Evolutionary conservation across 2,329 filamentous ascomycete species (phyloP).

Genomic region (Colletotrichum paranaense): DNA sequence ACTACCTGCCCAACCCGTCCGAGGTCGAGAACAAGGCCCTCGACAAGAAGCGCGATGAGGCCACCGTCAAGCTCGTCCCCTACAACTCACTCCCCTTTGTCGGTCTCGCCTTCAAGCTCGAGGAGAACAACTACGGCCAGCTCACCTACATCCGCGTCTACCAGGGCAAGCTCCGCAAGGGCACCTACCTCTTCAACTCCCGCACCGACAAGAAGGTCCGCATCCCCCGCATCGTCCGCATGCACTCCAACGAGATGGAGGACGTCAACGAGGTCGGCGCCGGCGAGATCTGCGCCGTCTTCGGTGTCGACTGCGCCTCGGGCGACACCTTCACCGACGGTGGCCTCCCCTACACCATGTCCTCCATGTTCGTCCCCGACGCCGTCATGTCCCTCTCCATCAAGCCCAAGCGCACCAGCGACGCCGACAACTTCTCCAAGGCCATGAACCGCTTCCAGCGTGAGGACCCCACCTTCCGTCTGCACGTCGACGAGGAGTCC

Average conservation of each 20-base stretch:
- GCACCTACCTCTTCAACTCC: conserved; percentile 91
- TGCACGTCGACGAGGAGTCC: conserved; percentile 90
- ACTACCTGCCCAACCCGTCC: conserved; percentile 92
- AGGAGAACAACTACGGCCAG: conserved; percentile 98
- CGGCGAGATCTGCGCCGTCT: conserved; percentile 98
- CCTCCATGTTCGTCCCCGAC: conserved; percentile 97
- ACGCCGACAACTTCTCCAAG: conserved; percentile 95
- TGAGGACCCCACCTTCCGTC: conserved; percentile 97
- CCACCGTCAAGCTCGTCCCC: conserved; percentile 86
- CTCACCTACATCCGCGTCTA: conserved; percentile 99
- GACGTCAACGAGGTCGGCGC: conserved; percentile 92
- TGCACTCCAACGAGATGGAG: conserved; percentile 99
- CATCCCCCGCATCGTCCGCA: conserved; percentile 95
- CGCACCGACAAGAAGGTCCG: conserved; percentile 96
- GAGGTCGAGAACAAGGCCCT: conserved; percentile 92
- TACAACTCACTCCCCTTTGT: conserved; percentile 96
- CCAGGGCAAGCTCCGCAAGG: conserved; percentile 90
- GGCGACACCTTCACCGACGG: conserved; percentile 99
- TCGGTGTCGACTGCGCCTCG: conserved; percentile 96
- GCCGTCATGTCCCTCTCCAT: conserved; percentile 98
- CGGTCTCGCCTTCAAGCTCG: conserved; percentile 96
- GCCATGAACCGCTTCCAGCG: conserved; percentile 99
- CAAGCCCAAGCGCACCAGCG: conserved; percentile 92
- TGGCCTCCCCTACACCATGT: conserved; percentile 91
- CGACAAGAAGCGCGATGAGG: conserved; percentile 83